These are phyloP conservation scores for Vanilla planifolia DNA, from an alignment of 106 monocot species.

Conservation along the genomic window DNA sequence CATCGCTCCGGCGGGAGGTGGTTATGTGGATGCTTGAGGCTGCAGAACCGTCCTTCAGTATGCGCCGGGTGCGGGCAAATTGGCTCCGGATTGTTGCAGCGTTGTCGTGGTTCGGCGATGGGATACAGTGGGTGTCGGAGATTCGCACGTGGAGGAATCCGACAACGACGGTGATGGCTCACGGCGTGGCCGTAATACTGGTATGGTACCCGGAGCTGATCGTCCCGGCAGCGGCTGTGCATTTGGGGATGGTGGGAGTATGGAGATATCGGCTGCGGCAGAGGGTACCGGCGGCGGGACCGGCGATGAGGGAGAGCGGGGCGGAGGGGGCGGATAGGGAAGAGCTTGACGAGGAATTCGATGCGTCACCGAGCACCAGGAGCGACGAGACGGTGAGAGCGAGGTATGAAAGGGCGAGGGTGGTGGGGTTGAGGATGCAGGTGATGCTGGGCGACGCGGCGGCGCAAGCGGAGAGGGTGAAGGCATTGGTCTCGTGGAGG, in stretches of 20 bases:
- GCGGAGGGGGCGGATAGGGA: conserved; percentile 44
- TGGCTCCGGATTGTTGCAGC: conserved; percentile 48
- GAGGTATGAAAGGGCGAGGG: conserved; percentile 63
- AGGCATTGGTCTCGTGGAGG: conserved; percentile 65
- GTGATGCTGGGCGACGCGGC: conserved; percentile 62
- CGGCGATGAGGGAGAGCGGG: conserved; percentile 25
- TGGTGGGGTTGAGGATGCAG: conserved; percentile 57
- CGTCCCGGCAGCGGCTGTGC: conserved; percentile 45
- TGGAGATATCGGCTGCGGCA: conserved; percentile 50
- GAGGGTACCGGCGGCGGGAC: conserved; percentile 26
- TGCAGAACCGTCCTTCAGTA: conserved; percentile 65
- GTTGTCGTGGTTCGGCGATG: conserved; percentile 42
- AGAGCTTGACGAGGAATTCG: conserved; percentile 93
- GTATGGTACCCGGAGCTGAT: conserved; percentile 65
- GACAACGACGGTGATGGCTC: conserved; percentile 58
- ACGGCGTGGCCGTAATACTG: conserved; percentile 49
- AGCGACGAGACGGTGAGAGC: conserved; percentile 49
- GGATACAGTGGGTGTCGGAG: conserved; percentile 32
- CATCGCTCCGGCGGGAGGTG: conserved; percentile 60
- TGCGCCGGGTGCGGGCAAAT: conserved; percentile 63
- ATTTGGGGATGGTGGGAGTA: conserved; percentile 35
- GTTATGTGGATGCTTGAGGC: conserved; percentile 64
- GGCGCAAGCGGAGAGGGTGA: conserved; percentile 63
- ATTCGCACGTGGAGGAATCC: conserved; percentile 59
- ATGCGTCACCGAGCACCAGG: conserved; percentile 49